A percentile compares a stretch with the other conserved stretches of the same genome.
Evolutionary conservation across 2,329 filamentous ascomycete genomes (phyloP).

Genomic region (Seiridium unicorne): DNA sequence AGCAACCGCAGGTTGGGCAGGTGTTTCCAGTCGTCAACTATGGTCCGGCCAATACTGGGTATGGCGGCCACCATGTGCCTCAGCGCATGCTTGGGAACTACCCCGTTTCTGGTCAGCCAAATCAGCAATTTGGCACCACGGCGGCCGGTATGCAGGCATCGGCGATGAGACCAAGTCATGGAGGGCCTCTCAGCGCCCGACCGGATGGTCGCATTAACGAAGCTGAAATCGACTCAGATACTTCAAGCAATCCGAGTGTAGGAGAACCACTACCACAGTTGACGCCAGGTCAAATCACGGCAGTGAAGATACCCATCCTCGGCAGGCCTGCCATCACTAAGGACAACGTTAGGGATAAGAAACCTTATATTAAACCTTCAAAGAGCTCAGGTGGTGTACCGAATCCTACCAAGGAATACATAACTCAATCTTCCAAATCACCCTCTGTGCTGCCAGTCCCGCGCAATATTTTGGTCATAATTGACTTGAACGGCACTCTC

Average conservation of each 20-base stretch:
- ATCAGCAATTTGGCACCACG: not conserved
- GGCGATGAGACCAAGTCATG: too few relatives aligned
- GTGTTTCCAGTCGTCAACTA: not conserved
- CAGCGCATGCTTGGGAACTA: not conserved
- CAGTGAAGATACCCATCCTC: not conserved
- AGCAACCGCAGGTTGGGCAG: not conserved
- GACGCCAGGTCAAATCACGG: not conserved
- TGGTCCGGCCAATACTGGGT: not conserved
- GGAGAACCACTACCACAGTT: not conserved
- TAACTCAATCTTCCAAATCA: conserved; percentile 47
- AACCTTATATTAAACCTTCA: conserved; percentile 15
- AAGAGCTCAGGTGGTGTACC: conserved; percentile 57
- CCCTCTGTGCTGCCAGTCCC: conserved; percentile 42
- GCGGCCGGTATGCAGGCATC: too few relatives aligned
- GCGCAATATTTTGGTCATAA: conserved; percentile 72
- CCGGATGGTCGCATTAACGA: not conserved
- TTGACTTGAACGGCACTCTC: conserved; percentile 93
- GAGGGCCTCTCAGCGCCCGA: not conserved
- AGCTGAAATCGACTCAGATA: not conserved
- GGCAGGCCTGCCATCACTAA: not conserved
- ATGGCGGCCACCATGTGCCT: too few relatives aligned
- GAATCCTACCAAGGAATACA: conserved; percentile 57
- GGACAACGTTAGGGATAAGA: conserved; percentile 11
- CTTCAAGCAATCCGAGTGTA: not conserved
- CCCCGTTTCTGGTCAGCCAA: not conserved